Base-by-base conservation (phyloP, 75 land plant genomes). In the Pinus albicaulis region DNA sequence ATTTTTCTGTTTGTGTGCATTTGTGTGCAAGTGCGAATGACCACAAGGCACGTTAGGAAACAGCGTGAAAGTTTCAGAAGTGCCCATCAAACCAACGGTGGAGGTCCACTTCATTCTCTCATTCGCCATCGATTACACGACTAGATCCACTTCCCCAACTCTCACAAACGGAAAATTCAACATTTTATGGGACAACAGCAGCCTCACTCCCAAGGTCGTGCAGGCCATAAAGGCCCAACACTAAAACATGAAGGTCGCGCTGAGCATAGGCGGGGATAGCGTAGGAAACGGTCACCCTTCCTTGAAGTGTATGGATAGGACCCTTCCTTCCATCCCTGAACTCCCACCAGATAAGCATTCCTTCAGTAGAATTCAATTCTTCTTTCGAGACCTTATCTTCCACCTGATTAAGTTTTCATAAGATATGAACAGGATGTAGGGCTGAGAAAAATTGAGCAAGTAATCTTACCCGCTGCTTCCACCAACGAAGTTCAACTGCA, bases 81-180 rank as follows among this genome's bases (percentile, higher is more conserved):
- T 82, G 48, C 80, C 80, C 23, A 73, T 78, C 20, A 78, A 78
- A 26, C 53, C 72, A 20, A 11, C 7, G 7, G 60, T 73, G 34
- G 71, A 80, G 8, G 62, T 83, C 71, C 70, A 80, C 48, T 76
- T 80, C 56, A 76, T 80, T 26, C 75, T 83, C 6, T 19, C 82
- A 34, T 83, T 83, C 55, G 85, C 85, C 69, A 82, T 82, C 48
- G 88, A 86, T 74, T 76, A 86, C 75, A 38, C 71, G 5, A 23
- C 56, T 0, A 77, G 79, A 6, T 8, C 57, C 23, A 17, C 13
- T 1, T 25, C 78, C 19, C 79, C 74, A 7, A 55, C 78, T 19
- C 75, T 76, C 53, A 81, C 83, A 16, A 59, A 83, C 38, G 85
- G 85, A 8, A 48, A 68, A 1, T 82, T 82, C 78, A 28, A 44